These are phyloP conservation scores for Patellifolia procumbens DNA, from an alignment of 179 eudicot genomes.

Conservation along the genomic window DNA sequence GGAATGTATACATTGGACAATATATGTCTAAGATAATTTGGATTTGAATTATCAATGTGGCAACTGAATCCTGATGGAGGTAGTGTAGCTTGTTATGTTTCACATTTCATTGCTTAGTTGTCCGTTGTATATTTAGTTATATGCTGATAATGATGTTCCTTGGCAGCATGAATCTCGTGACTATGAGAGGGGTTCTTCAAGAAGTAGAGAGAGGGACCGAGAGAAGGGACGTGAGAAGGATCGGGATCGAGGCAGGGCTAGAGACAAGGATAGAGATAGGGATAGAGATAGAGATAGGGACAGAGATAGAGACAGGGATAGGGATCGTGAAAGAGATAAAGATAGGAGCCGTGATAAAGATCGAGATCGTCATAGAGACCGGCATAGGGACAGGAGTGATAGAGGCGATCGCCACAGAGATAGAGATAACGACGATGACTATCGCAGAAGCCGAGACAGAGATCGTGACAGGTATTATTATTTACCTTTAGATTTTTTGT, in stretches of 20 bases:
- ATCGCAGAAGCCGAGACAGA: constrained; percentile 61
- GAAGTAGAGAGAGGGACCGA: constrained; percentile 12
- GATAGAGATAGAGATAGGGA: neutral
- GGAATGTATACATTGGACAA: neutral
- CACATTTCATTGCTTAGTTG: neutral
- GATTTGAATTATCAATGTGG: neutral
- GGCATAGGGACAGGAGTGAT: constrained; percentile 45
- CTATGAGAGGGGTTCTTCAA: constrained; percentile 11
- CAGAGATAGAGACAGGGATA: neutral
- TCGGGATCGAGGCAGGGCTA: neutral
- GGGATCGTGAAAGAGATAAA: constrained; percentile 27
- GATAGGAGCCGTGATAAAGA: constrained; percentile 45
- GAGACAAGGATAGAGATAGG: neutral
- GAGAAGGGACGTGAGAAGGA: constrained; percentile 9
- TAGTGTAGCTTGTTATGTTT: neutral
- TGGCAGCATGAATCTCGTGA: constrained; percentile 18
- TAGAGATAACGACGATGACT: constrained; percentile 59
- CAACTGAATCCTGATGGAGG: neutral
- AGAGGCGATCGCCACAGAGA: constrained; percentile 46
- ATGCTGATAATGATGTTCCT: neutral
- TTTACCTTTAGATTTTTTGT: neutral
- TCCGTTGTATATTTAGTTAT: neutral
- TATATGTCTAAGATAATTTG: neutral
- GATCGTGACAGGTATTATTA: constrained; percentile 52
- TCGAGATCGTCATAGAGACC: constrained; percentile 47